Percentiles rank a stretch among this genome's conserved stretches.
Conservation (phyloP, 345 rosid species). For the Citrus sinensis region DVS_A1.0 CM039161.1:13375501-13376000, state of each 20-base stretch:
- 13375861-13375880: constrained; percentile 55
- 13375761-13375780: constrained; percentile 21
- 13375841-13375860: constrained; percentile 60
- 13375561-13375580: constrained; percentile 70
- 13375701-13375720: constrained; percentile 25
- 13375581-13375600: constrained; percentile 93
- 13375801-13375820: constrained; percentile 57
- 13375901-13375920: constrained; percentile 47
- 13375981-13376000: constrained; percentile 31
- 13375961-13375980: constrained; percentile 77
- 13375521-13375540: constrained; percentile 62
- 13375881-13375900: constrained; percentile 55
- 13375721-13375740: constrained; percentile 34
- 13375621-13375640: constrained; percentile 98
- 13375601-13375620: constrained; percentile 95
- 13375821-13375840: constrained; percentile 44
- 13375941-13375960: constrained; percentile 89
- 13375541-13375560: constrained; percentile 94
- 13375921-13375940: constrained; percentile 55
- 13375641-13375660: constrained; percentile 87
- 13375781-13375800: constrained; percentile 37
- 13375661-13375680: constrained; percentile 63
- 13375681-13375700: constrained; percentile 62
- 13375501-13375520: constrained; percentile 89
- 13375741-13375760: constrained; percentile 31